These are phyloP conservation scores for Capniomyces stellatus DNA, from an alignment of 371 early-diverging fungal genomes.

Conservation along the genomic window DNA sequence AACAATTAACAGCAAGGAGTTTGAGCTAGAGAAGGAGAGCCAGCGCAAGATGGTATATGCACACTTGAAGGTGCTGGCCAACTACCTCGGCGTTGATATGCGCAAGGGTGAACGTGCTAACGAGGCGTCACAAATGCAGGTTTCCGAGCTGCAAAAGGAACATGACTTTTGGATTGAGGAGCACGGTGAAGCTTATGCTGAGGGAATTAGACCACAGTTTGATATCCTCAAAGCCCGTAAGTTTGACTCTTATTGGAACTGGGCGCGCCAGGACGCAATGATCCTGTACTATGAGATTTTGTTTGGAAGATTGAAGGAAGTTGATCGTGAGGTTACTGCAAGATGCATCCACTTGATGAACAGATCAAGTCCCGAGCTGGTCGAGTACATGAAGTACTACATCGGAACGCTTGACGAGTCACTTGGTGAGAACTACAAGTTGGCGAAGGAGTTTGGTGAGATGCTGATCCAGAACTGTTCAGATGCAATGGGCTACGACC, in stretches of 20 bases:
- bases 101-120: constrained; percentile 55
- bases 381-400: constrained; percentile 74
- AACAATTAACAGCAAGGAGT: constrained; percentile 77
- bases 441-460: constrained; percentile 62
- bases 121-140: constrained; percentile 45
- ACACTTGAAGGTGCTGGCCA: constrained; percentile 75
- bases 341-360: constrained; percentile 84
- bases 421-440: constrained; percentile 63
- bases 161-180: constrained; percentile 78
- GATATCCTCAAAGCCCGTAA: constrained; percentile 64
- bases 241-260: constrained; percentile 95
- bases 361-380: constrained; percentile 59
- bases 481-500: constrained; percentile 50
- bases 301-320: constrained; percentile 71
- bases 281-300: constrained; percentile 80
- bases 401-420: constrained; percentile 47
- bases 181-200: constrained; percentile 72
- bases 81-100: constrained; percentile 73
- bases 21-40: constrained; percentile 64
- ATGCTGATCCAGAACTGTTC: constrained; percentile 75
- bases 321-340: constrained; percentile 85
- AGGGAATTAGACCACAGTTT: constrained; percentile 75
- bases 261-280: constrained; percentile 86
- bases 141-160: constrained; percentile 54
- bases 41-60: constrained; percentile 59